A percentile compares a stretch with the other conserved stretches of the same genome.
Evolutionary conservation across 768 basidiomycete genomes (phyloP).

Genomic region (Amanita molliuscula): DNA sequence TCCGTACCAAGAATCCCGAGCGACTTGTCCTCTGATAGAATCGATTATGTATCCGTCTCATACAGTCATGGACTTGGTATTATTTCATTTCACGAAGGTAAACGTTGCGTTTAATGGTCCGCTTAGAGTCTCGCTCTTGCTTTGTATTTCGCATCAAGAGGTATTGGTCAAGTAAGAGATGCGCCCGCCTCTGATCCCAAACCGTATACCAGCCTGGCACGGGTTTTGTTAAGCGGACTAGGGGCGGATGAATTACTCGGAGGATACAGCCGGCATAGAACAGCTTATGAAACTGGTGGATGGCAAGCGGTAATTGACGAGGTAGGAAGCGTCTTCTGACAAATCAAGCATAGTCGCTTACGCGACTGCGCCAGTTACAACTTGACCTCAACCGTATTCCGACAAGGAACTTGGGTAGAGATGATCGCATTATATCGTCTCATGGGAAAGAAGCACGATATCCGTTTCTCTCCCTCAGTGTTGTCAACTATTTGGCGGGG

Average conservation of each 20-base stretch:
- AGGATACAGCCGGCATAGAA: constrained; percentile 85
- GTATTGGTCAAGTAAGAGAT: constrained; percentile 47
- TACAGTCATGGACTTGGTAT: constrained; percentile 90
- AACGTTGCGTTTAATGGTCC: background rate
- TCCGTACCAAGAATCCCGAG: constrained; percentile 68
- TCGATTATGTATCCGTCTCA: constrained; percentile 67
- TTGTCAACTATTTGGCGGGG: constrained; percentile 67
- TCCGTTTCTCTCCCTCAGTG: constrained; percentile 76
- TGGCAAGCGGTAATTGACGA: constrained; percentile 78
- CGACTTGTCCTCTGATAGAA: constrained; percentile 43
- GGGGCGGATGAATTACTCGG: constrained; percentile 95
- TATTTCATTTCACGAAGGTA: background rate
- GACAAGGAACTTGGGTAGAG: constrained; percentile 82
- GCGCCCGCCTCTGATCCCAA: constrained; percentile 22
- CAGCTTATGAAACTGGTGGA: constrained; percentile 53
- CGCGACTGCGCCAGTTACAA: constrained; percentile 50
- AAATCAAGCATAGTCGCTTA: background rate
- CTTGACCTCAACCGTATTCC: constrained; percentile 84
- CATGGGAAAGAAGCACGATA: constrained; percentile 90
- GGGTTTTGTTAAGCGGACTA: constrained; percentile 81
- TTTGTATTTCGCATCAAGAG: constrained; percentile 87
- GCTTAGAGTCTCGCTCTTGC: constrained; percentile 82
- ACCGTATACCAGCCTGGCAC: constrained; percentile 63
- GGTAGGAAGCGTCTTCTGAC: constrained; percentile 29
- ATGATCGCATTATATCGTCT: constrained; percentile 88